These are phyloP conservation scores for Pseudogymnoascus sp. DNA, from an alignment of 2,329 filamentous ascomycete genomes.

Conservation along the genomic window DNA sequence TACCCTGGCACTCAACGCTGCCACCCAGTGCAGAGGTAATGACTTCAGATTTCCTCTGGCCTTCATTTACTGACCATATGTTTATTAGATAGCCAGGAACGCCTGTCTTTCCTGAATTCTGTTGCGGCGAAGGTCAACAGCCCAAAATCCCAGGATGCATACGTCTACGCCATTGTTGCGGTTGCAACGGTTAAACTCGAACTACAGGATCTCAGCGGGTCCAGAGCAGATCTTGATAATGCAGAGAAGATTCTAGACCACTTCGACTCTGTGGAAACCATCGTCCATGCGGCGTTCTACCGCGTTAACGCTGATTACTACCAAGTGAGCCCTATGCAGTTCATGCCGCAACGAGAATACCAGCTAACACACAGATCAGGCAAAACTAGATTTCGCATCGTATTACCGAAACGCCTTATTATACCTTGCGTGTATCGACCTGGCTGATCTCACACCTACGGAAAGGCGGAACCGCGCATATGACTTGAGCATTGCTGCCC, in stretches of 20 bases:
- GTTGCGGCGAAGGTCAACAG: slow-evolving; percentile 86
- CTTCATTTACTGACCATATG: slow-evolving; percentile 14
- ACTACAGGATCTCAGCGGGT: slow-evolving; percentile 70
- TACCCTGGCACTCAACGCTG: slow-evolving; percentile 78
- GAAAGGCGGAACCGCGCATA: slow-evolving; percentile 82
- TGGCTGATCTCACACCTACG: slow-evolving; percentile 62
- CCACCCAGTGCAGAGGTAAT: slow-evolving; percentile 72
- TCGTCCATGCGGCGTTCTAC: slow-evolving; percentile 95
- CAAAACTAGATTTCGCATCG: slow-evolving; percentile 84
- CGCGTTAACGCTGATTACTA: slow-evolving; percentile 92
- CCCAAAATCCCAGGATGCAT: slow-evolving; percentile 87
- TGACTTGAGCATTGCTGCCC: slow-evolving; percentile 83
- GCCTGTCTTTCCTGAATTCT: slow-evolving; percentile 73
- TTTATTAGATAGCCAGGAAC: slow-evolving; percentile 70
- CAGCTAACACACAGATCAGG: slow-evolving; percentile 33
- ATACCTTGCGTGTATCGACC: slow-evolving; percentile 91
- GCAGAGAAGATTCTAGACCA: slow-evolving; percentile 82
- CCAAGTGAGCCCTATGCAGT: slow-evolving; percentile 45
- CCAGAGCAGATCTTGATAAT: slow-evolving; percentile 77
- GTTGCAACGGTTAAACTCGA: slow-evolving; percentile 82
- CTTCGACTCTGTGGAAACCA: slow-evolving; percentile 91
- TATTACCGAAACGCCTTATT: slow-evolving; percentile 98
- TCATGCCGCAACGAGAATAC: neutral
- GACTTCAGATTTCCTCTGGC: neutral
- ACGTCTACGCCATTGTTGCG: slow-evolving; percentile 87